A percentile compares a stretch with the other conserved stretches of the same genome.
Conservation (phyloP, 2,329 filamentous ascomycete species). For the Malbranchea cinnamomea region DNA sequence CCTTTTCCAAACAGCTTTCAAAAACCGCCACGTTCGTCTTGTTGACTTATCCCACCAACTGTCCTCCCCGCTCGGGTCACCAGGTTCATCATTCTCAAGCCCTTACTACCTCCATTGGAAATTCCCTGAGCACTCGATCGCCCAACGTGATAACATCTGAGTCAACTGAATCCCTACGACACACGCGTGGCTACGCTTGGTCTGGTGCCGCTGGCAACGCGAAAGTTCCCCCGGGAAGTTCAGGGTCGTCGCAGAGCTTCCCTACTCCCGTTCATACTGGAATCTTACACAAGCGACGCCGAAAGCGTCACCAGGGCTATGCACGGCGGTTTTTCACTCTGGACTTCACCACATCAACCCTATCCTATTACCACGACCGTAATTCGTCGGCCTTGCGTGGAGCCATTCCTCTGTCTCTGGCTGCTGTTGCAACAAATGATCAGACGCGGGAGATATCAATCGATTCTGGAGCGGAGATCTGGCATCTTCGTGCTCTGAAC, state of each 20-base stretch:
- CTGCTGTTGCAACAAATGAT: conserved; percentile 80
- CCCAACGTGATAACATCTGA: conserved; percentile 15
- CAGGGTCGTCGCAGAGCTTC: conserved; percentile 14
- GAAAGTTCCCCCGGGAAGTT: conserved; percentile 10
- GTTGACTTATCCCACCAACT: conserved; percentile 77
- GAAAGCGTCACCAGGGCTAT: conserved; percentile 88
- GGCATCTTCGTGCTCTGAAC: conserved; percentile 78
- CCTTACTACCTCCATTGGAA: conserved; percentile 23
- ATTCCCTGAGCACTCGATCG: neutral
- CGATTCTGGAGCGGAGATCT: conserved; percentile 91
- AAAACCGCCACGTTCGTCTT: conserved; percentile 93
- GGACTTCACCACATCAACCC: conserved; percentile 82
- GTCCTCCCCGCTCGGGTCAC: conserved; percentile 27
- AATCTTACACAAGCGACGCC: conserved; percentile 70
- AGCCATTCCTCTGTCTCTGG: conserved; percentile 79
- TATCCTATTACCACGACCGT: conserved; percentile 92
- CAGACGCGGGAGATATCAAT: conserved; percentile 84
- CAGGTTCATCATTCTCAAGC: conserved; percentile 38
- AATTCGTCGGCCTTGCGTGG: conserved; percentile 85
- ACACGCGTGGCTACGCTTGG: conserved; percentile 13
- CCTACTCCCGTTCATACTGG: conserved; percentile 60
- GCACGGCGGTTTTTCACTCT: conserved; percentile 90
- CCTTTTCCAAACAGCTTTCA: conserved; percentile 86
- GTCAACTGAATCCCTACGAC: conserved; percentile 37
- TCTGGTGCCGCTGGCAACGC: neutral